phyloP scores from a whole-genome alignment of 73 alveolate genomes.

The Tetrahymena borealis region DNA sequence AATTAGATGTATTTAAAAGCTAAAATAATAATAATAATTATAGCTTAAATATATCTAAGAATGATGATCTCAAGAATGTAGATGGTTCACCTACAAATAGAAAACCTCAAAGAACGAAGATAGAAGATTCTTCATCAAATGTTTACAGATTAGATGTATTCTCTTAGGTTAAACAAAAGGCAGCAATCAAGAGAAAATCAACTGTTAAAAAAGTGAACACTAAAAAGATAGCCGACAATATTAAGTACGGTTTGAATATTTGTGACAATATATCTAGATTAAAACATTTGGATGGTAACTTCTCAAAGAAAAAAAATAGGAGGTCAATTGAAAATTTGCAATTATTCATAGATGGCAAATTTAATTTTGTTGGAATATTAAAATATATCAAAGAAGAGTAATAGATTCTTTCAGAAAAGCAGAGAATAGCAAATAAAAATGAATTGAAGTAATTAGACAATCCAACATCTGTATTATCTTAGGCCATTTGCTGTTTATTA shows the following conservation, averaged over 20 bases:
- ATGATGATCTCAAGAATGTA: neutral
- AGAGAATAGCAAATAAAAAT: too few species aligned
- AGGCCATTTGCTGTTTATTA: too few species aligned
- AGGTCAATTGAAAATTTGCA: too few species aligned
- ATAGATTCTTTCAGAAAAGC: too few species aligned
- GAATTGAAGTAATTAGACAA: too few species aligned
- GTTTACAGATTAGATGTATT: neutral
- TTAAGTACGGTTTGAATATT: neutral
- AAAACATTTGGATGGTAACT: neutral
- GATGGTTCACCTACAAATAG: neutral
- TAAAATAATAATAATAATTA: neutral
- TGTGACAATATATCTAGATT: neutral
- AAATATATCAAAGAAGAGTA: too few species aligned
- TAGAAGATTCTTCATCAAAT: neutral
- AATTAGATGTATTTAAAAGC: neutral
- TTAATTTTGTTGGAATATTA: too few species aligned
- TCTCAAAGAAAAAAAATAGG: too few species aligned
- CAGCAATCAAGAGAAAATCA: neutral
- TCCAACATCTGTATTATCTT: too few species aligned
- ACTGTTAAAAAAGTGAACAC: neutral
- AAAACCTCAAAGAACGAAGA: neutral
- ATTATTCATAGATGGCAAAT: too few species aligned
- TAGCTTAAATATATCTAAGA: neutral
- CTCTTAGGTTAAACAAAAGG: neutral
- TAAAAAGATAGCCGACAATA: neutral